Percentiles rank a stretch among this genome's conserved stretches.
These are phyloP conservation scores for Neofusicoccum laricinum DNA, from an alignment of 2,329 filamentous ascomycete genomes.

Conservation along the genomic window DNA sequence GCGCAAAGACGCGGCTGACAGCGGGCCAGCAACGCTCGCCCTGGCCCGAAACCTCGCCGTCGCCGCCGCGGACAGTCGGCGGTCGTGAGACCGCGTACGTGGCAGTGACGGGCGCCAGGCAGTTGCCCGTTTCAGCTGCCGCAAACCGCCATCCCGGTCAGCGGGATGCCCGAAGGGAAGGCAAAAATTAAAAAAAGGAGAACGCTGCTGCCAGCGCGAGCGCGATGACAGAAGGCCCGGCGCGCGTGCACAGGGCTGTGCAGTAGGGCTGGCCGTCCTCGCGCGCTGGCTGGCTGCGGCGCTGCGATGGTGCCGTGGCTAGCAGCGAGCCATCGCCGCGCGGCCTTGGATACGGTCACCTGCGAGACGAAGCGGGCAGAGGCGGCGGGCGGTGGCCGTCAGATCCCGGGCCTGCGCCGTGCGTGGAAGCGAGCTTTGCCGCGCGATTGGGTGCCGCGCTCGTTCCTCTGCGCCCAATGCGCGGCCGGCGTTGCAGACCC, in stretches of 20 bases:
- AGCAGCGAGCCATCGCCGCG: slow-evolving; percentile 14
- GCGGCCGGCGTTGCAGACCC: slow-evolving; percentile 9
- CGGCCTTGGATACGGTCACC: slow-evolving; percentile 14
- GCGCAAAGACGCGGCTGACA: slow-evolving; percentile 10
- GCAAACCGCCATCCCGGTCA: slow-evolving; percentile 14
- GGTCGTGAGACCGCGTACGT: slow-evolving; percentile 14
- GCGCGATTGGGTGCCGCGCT: slow-evolving; percentile 12
- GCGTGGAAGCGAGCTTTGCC: slow-evolving; percentile 1
- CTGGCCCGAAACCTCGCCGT: neutral
- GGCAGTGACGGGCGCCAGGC: slow-evolving; percentile 10
- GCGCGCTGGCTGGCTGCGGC: slow-evolving; percentile 7
- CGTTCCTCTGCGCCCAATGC: neutral
- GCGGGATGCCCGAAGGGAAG: slow-evolving; percentile 11
- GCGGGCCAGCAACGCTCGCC: slow-evolving; percentile 7
- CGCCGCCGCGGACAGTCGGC: neutral
- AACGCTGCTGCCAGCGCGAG: no score
- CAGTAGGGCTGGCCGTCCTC: slow-evolving; percentile 9
- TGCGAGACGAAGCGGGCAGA: neutral
- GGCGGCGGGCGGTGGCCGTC: slow-evolving; percentile 1
- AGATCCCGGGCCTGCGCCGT: neutral
- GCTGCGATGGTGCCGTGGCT: slow-evolving; percentile 8
- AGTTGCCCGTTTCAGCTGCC: slow-evolving; percentile 10
- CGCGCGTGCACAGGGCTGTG: slow-evolving; percentile 8
- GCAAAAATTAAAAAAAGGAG: neutral
- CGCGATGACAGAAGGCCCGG: slow-evolving; percentile 3